Evolutionary conservation across 495 filamentous ascomycete species (phyloP).

Genomic region (Evernia prunastri): DNA sequence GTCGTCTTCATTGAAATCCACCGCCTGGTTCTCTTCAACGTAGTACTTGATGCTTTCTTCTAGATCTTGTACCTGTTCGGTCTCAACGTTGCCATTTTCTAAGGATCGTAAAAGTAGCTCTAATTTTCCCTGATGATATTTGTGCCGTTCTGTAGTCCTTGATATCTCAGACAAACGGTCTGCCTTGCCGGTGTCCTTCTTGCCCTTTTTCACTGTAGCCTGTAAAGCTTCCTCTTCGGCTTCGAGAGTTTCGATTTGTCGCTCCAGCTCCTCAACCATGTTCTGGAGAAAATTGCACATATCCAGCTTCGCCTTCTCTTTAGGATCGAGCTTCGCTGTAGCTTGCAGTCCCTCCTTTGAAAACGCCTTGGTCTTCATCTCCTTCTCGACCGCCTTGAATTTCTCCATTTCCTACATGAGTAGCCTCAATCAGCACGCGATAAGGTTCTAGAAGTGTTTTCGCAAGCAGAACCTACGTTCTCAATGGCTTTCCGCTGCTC

Average conservation of each 20-base stretch:
- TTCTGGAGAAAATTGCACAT: conserved; percentile 72
- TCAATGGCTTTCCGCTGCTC: conserved; percentile 94
- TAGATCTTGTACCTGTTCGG: conserved; percentile 72
- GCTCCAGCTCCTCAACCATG: conserved; percentile 90
- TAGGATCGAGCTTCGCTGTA: conserved; percentile 87
- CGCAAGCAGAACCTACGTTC: conserved; percentile 54
- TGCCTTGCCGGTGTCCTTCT: conserved; percentile 72
- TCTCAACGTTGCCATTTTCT: conserved; percentile 86
- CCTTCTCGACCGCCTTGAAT: conserved; percentile 99
- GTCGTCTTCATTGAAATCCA: conserved; percentile 88
- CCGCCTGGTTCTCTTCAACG: conserved; percentile 78
- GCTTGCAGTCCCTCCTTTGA: conserved; percentile 94
- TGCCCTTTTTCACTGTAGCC: conserved; percentile 87
- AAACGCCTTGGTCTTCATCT: conserved; percentile 99
- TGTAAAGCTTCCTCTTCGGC: conserved; percentile 84
- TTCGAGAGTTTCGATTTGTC: conserved; percentile 86
- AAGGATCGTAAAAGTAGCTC: conserved; percentile 84
- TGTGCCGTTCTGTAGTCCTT: conserved; percentile 79
- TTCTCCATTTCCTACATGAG: conserved; percentile 89
- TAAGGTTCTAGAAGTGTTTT: conserved; percentile 6
- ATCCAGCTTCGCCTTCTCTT: conserved; percentile 87
- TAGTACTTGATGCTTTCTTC: conserved; percentile 94
- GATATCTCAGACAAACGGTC: conserved; percentile 85
- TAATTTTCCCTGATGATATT: conserved; percentile 90
- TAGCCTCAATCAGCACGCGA: conserved; percentile 17